Conservation (phyloP, 257 asterid genomes). For the Orobanche coerulescens region DNA sequence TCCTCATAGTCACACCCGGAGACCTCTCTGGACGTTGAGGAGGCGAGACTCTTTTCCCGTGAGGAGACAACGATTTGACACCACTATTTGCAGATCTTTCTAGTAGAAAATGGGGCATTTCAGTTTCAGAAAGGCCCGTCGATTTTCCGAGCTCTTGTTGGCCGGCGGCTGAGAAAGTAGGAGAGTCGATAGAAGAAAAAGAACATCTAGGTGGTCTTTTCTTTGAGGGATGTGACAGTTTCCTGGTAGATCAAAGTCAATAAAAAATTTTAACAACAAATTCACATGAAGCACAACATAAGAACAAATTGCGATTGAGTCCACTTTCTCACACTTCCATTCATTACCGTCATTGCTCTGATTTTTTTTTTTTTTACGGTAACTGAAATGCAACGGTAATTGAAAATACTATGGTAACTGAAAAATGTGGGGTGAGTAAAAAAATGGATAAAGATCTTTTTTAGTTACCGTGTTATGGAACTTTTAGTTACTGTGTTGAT, state of each 20-base stretch:
- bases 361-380: too few relatives aligned
- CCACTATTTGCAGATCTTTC: slow-evolving; percentile 41
- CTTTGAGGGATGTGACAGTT: slow-evolving; percentile 23
- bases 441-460: too few relatives aligned
- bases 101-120: slow-evolving; percentile 62
- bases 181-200: slow-evolving; percentile 34
- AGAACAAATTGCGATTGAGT: too few relatives aligned
- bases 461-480: too few relatives aligned
- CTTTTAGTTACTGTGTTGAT: too few relatives aligned
- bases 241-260: slow-evolving; percentile 23
- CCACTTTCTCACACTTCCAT: too few relatives aligned
- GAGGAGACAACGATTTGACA: slow-evolving; percentile 66
- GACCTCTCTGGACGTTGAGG: slow-evolving; percentile 41
- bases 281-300: background rate
- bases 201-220: slow-evolving; percentile 53
- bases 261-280: background rate
- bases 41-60: slow-evolving; percentile 75
- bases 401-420: too few relatives aligned
- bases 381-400: too few relatives aligned
- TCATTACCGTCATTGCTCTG: too few relatives aligned
- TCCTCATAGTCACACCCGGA: slow-evolving; percentile 39
- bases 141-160: slow-evolving; percentile 36
- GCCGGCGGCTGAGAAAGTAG: slow-evolving; percentile 27
- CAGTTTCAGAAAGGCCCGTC: slow-evolving; percentile 37
- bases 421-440: too few relatives aligned